Percentiles rank a stretch among this genome's conserved stretches.
Evolutionary conservation across 257 asterid genomes (phyloP).

Genomic region (Coffea eugenioides): DNA sequence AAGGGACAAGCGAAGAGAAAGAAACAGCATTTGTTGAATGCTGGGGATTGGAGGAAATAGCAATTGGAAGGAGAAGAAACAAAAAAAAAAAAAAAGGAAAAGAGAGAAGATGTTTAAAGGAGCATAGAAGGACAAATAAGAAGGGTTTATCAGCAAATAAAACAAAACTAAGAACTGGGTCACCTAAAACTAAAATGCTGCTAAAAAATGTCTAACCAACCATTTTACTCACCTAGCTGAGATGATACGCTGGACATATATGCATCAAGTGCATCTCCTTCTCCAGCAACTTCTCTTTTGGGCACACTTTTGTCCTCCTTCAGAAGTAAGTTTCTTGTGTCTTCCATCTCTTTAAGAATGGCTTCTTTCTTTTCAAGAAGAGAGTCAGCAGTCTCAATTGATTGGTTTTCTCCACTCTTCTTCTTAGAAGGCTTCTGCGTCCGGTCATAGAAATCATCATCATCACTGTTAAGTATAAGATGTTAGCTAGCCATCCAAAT

Average conservation of each 20-base stretch:
- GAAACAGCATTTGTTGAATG: not conserved
- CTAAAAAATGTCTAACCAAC: slow-evolving; percentile 4
- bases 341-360: slow-evolving; percentile 60
- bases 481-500: slow-evolving; percentile 4
- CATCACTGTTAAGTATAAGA: slow-evolving; percentile 58
- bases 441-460: slow-evolving; percentile 92
- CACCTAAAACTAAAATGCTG: not conserved
- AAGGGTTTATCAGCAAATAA: too few species aligned
- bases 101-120: not conserved
- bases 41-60: not conserved
- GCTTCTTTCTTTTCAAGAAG: slow-evolving; percentile 90
- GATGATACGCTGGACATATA: slow-evolving; percentile 92
- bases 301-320: slow-evolving; percentile 47
- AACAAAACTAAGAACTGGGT: not conserved
- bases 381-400: slow-evolving; percentile 93
- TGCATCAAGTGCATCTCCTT: slow-evolving; percentile 94
- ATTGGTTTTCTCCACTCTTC: slow-evolving; percentile 61
- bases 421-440: slow-evolving; percentile 60
- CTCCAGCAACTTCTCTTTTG: slow-evolving; percentile 41
- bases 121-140: not conserved
- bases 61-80: not conserved
- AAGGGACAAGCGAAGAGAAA: not conserved
- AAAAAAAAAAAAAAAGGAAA: not conserved
- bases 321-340: slow-evolving; percentile 49
- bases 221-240: slow-evolving; percentile 64